phyloP scores from a whole-genome alignment of 345 rosid genomes.

The Eucalyptus microcorys region DNA sequence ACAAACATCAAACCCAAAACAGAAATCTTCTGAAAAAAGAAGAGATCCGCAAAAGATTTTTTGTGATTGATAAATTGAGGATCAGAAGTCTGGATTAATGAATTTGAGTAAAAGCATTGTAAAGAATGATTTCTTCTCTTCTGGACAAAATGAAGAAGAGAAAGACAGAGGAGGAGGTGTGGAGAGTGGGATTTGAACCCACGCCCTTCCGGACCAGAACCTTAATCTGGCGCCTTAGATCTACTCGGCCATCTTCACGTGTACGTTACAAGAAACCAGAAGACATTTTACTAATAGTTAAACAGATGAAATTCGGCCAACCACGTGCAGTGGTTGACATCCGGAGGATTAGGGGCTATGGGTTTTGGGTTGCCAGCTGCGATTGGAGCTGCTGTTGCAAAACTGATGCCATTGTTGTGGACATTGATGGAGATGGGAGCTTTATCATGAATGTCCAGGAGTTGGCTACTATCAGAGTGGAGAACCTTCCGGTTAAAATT shows the following conservation, averaged over 20 bases:
- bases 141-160: neutral
- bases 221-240: no score
- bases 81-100: neutral
- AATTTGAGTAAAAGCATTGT: neutral
- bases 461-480: constrained; percentile 74
- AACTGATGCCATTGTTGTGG: constrained; percentile 70
- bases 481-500: constrained; percentile 81
- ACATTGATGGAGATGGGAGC: constrained; percentile 97
- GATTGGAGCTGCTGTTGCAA: constrained; percentile 93
- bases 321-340: constrained; percentile 60
- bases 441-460: constrained; percentile 95
- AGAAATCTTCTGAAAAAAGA: no score
- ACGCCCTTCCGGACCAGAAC: no score
- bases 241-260: no score
- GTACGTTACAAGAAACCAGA: fast-evolving
- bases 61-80: no score
- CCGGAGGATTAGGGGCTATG: constrained; percentile 96
- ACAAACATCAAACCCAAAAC: no score
- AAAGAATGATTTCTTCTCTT: neutral
- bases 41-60: neutral
- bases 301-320: no score
- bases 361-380: constrained; percentile 98
- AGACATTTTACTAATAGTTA: no score
- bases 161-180: neutral
- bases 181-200: no score